phyloP scores from a whole-genome alignment of 2,329 filamentous ascomycete genomes.

The Rutstroemia sp. region DNA sequence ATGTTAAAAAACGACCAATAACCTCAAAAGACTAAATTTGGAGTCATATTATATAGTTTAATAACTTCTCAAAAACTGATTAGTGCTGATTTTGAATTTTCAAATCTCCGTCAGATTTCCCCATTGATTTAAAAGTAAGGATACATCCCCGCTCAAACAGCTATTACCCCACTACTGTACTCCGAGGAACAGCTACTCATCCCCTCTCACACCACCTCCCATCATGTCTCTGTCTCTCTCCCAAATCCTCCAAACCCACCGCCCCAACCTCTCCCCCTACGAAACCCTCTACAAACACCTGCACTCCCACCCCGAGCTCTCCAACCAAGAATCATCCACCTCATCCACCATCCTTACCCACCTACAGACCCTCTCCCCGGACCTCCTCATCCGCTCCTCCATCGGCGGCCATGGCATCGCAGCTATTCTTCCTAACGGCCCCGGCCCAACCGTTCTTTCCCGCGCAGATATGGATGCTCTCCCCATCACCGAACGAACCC shows the following conservation, averaged over 20 bases:
- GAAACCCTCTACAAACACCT: conserved; percentile 5
- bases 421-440: conserved; percentile 46
- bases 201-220: not conserved
- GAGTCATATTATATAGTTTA: too few relatives aligned
- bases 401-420: conserved; percentile 54
- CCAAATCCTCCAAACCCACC: not conserved
- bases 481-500: conserved; percentile 48
- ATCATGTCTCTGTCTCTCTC: not conserved
- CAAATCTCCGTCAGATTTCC: too few relatives aligned
- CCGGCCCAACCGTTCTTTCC: conserved; percentile 46
- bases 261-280: not conserved
- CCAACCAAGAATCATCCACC: conserved; percentile 5
- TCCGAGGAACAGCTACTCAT: too few relatives aligned
- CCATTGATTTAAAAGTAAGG: too few relatives aligned
- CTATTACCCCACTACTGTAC: too few relatives aligned
- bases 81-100: too few relatives aligned
- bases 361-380: not conserved
- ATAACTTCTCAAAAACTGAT: too few relatives aligned
- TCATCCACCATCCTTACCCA: not conserved
- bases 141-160: too few relatives aligned
- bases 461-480: conserved; percentile 57
- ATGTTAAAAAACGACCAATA: too few relatives aligned
- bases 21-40: too few relatives aligned
- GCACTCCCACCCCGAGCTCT: conserved; percentile 6
- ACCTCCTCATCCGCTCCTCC: conserved; percentile 37